Conservation (phyloP, 257 asterid genomes). For the Linaria vulgaris region DNA sequence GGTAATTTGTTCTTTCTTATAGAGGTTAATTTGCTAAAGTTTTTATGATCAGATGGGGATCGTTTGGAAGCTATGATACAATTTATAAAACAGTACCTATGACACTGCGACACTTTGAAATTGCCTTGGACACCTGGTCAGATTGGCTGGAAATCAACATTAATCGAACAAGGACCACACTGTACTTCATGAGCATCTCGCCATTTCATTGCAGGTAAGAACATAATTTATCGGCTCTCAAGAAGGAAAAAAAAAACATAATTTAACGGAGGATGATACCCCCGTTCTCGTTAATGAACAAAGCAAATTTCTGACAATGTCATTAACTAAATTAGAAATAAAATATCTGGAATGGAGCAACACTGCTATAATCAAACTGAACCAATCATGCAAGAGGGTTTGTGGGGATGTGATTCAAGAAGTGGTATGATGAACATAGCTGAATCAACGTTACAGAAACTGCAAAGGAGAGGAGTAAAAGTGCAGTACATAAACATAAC, state of each 20-base stretch:
- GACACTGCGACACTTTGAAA: conserved; percentile 33
- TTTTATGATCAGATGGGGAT: conserved; percentile 17
- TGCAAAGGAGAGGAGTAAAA: conserved; percentile 35
- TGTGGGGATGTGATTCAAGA: conserved; percentile 37
- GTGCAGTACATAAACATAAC: conserved; percentile 40
- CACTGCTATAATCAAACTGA: conserved; percentile 39
- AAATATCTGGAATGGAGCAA: conserved; percentile 39
- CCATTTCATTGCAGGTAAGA: conserved; percentile 27
- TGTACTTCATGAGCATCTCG: conserved; percentile 56
- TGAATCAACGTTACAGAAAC: conserved; percentile 34
- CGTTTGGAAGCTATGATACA: conserved; percentile 39
- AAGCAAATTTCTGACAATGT: not conserved
- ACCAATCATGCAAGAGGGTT: conserved; percentile 31
- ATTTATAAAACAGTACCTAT: conserved; percentile 33
- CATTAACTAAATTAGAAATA: conserved; percentile 33
- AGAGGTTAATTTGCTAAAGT: not conserved
- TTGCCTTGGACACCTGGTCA: conserved; percentile 58
- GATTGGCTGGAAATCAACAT: conserved; percentile 61
- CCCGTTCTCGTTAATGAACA: no score
- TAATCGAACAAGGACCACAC: conserved; percentile 40
- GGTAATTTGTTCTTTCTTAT: not conserved
- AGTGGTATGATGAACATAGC: conserved; percentile 46
- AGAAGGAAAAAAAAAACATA: no score
- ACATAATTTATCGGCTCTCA: not conserved
- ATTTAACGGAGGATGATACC: no score